Base-by-base conservation (phyloP, 768 basidiomycete genomes). In the Leucocoprinus sp. region DNA sequence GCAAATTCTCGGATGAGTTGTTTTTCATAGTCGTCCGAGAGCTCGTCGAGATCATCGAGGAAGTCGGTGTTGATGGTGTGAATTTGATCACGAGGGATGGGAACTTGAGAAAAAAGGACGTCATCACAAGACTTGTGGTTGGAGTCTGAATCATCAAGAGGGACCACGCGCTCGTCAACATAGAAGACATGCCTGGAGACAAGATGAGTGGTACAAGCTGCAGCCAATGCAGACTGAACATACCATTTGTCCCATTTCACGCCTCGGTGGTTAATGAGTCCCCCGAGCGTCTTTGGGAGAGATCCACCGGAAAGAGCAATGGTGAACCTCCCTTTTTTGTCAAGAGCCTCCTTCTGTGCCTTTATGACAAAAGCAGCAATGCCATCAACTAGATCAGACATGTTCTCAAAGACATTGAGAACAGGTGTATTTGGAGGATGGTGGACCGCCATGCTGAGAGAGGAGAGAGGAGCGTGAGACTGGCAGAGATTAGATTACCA, bases 191-290 rank as follows among this genome's bases (percentile, higher is more conserved):
- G 93, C 96, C 95, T 98, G 60, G 5, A 31, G 31, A 31, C 31
- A 14, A 14, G 28, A 2, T 18, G 4, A 27, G 15, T 41, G 5
- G 28, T 38, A n/a, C 19, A 42, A 27, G 27, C 33, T 27, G 3
- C 11, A 23, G 37, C 12, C 9, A 26, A 6, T 5, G 33, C 33
- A 18, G 1, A 26, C 14, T 35, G 27, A 28, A 68, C 73, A 49
- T 54, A 91, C 95, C 96, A 99, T 63, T 89, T 88, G 59, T 93
- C 81, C 95, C 96, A 99, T 63, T 83, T 84, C 14, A 91, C 75
- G 28, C 72, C 73, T 2, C 72, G 63, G 53, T 82, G 67, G 39
- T 57, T 66, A 52, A 85, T 74, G 54, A 96, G 80, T 2, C 77
- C 82, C 40, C 64, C 71, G 55, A 99, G 79, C 64, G 86, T 75